Base-by-base conservation (phyloP, 2,329 filamentous ascomycete genomes). In the Akanthomyces muscarius region DNA sequence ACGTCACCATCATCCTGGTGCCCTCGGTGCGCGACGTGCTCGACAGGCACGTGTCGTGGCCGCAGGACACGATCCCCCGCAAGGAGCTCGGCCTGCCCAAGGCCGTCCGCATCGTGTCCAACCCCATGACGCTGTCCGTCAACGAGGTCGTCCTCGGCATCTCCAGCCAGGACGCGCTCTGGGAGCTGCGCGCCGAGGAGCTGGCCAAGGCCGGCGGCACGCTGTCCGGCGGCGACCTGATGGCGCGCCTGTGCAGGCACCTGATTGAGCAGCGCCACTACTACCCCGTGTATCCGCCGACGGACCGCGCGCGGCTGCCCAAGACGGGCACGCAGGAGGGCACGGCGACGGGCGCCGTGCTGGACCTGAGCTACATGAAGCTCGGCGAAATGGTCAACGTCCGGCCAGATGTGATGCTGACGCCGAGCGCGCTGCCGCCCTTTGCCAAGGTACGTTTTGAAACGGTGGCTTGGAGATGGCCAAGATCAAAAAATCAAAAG, bases 191-290 rank as follows among this genome's bases (percentile, higher is more conserved):
- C n/a, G 80, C 83, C 30, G 89, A 94, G 69, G 92, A 96, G 74
- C 72, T 86, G 8, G 66, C 67, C 64, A 67, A 64, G 62, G 69
- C 69, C 18, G 30, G 51, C 41, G 44, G 18, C 11, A 38, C 23
- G 23, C 36, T 25, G 18, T 63, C 63, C 1, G 69, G 69, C n/a
- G 62, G 57, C 4, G 86, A 90, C 68, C 69, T 90, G 30, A 80
- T 94, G 70, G 86, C 87, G 18, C 80, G 94, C n/a, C 76, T 93
- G 53, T 86, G 89, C 6, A 83, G 87, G 23, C 89, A 95, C 68
- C 75, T 99, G 21, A 85, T 99, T 63, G 90, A 97, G 75, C 95
- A 98, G 77, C 82, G 93, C 7, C 92, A 95, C 71, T 98, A 93
- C 75, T 92, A 92, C 70, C 95, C 95, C 0, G 77, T 98, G 0